Conservation (phyloP, 2,329 filamentous ascomycete genomes). For the Phialocephala subalpina region DNA sequence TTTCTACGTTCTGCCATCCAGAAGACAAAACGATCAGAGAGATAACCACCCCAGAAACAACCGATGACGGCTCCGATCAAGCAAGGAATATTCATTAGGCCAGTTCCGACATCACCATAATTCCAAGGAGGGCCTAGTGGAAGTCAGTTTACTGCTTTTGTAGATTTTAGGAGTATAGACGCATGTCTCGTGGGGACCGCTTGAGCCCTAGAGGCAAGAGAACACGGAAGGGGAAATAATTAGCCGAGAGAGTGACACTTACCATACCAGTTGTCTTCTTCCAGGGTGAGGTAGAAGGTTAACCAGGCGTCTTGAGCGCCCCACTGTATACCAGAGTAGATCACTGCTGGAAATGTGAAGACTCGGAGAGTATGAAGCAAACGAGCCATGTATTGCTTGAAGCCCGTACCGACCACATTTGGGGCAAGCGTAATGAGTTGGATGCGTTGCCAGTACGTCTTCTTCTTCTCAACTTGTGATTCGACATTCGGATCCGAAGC, state of each 20-base stretch:
- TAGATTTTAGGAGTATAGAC: not conserved
- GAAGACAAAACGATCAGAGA: constrained; percentile 62
- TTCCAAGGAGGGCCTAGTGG: constrained; percentile 53
- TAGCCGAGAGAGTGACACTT: constrained; percentile 24
- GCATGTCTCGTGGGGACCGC: too few species aligned
- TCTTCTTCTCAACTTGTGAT: constrained; percentile 40
- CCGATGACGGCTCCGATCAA: constrained; percentile 62
- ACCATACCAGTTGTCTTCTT: constrained; percentile 62
- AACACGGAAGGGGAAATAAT: not conserved
- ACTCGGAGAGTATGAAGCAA: constrained; percentile 63
- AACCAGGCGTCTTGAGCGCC: constrained; percentile 67
- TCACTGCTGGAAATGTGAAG: constrained; percentile 64
- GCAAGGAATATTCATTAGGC: constrained; percentile 65
- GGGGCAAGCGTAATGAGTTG: constrained; percentile 62
- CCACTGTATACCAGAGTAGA: constrained; percentile 66
- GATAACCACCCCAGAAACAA: constrained; percentile 64
- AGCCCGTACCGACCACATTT: constrained; percentile 59
- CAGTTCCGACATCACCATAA: constrained; percentile 60
- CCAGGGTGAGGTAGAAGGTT: constrained; percentile 64
- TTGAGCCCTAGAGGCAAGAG: too few species aligned
- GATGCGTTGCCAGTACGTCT: constrained; percentile 63
- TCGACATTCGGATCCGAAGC: constrained; percentile 14
- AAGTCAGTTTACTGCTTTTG: not conserved
- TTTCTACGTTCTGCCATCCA: constrained; percentile 48
- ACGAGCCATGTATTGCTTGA: constrained; percentile 60